Percentiles rank a stretch among this genome's conserved stretches.
These are phyloP conservation scores for Diaporthe ampelina DNA, from an alignment of 2,329 filamentous ascomycete genomes.

Conservation along the genomic window DNA sequence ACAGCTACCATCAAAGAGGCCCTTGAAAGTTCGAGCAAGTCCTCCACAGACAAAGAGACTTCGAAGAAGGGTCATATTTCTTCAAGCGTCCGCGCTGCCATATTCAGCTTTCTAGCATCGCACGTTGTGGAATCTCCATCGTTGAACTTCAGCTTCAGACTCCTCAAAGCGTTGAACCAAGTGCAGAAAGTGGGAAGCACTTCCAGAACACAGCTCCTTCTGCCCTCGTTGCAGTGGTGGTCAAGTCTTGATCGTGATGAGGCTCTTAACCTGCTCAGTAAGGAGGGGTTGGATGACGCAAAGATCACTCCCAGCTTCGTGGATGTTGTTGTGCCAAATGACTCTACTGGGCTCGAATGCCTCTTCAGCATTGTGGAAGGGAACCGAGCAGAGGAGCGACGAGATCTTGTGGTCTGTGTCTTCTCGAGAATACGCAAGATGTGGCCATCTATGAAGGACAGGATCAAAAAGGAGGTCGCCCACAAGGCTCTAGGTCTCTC, in stretches of 20 bases:
- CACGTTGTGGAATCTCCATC: conserved; percentile 80
- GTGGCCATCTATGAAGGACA: conserved; percentile 80
- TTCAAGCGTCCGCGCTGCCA: conserved; percentile 72
- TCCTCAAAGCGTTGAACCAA: conserved; percentile 80
- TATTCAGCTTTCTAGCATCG: conserved; percentile 80
- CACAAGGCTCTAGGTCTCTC: conserved; percentile 74
- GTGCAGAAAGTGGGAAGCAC: conserved; percentile 79
- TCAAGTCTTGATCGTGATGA: conserved; percentile 66
- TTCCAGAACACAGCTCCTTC: conserved; percentile 79
- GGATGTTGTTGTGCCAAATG: conserved; percentile 67
- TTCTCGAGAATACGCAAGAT: conserved; percentile 79
- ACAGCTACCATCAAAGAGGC: conserved; percentile 71
- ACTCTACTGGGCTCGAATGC: conserved; percentile 64
- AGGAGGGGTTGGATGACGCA: conserved; percentile 50
- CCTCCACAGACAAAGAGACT: conserved; percentile 44
- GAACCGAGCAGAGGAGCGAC: conserved; percentile 57
- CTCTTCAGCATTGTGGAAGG: conserved; percentile 63
- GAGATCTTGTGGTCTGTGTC: conserved; percentile 72
- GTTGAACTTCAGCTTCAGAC: conserved; percentile 75
- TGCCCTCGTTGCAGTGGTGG: conserved; percentile 83
- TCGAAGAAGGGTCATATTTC: conserved; percentile 66
- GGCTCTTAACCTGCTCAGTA: conserved; percentile 62
- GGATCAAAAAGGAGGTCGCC: conserved; percentile 71
- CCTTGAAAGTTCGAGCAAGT: conserved; percentile 65
- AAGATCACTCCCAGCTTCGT: conserved; percentile 58